Evolutionary conservation across 768 basidiomycete species (phyloP).

Genomic region (Naematelia aurantialba): DNA sequence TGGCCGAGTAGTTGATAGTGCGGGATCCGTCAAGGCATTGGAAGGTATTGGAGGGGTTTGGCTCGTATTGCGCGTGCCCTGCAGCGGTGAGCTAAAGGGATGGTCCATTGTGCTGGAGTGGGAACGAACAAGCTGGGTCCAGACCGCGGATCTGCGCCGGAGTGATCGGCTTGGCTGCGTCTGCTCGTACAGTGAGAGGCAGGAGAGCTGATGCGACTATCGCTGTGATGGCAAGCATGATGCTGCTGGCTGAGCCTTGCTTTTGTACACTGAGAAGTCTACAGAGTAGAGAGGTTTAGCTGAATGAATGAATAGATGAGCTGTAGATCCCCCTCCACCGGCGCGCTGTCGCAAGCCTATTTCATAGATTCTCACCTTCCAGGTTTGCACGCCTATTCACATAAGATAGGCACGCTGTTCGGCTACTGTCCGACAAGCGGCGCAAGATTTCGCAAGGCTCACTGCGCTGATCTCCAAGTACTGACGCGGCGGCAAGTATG

Average conservation of each 20-base stretch:
- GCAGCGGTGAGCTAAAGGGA: not conserved
- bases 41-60: constrained; percentile 54
- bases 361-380: not conserved
- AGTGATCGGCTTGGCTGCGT: constrained; percentile 15
- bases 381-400: not conserved
- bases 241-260: not conserved
- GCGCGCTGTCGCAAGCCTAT: not conserved
- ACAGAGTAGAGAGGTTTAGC: no score
- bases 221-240: not conserved
- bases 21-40: constrained; percentile 75
- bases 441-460: not conserved
- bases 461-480: no score
- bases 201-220: constrained; percentile 1
- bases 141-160: constrained; percentile 22
- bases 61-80: constrained; percentile 16
- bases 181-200: constrained; percentile 9
- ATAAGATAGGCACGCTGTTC: not conserved
- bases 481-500: not conserved
- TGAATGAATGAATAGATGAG: no score
- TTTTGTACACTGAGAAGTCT: no score
- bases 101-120: not conserved
- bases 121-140: constrained; percentile 24
- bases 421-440: not conserved
- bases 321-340: no score
- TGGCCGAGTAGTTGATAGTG: constrained; percentile 70